phyloP scores from a whole-genome alignment of 805 yeast genomes.

The Candida stauntonica region DNA sequence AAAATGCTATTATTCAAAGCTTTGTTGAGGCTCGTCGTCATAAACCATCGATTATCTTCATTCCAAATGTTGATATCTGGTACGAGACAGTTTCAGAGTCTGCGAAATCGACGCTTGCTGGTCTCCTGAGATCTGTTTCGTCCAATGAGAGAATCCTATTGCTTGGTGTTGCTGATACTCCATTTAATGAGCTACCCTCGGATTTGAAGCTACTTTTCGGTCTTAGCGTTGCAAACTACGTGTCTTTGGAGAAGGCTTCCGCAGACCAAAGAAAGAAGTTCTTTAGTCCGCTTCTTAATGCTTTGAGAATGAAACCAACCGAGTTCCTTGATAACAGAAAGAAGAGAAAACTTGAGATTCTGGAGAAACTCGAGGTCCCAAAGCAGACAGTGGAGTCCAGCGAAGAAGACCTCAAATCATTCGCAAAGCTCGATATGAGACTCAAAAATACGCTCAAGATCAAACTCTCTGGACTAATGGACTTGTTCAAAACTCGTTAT shows the following conservation, averaged over 20 bases:
- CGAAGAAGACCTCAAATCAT: constrained; percentile 36
- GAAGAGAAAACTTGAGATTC: constrained; percentile 28
- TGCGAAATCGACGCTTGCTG: constrained; percentile 66
- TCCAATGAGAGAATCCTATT: constrained; percentile 72
- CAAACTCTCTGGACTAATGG: constrained; percentile 84
- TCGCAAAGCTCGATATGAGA: constrained; percentile 64
- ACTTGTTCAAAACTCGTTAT: constrained; percentile 78
- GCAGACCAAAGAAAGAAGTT: constrained; percentile 46
- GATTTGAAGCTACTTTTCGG: constrained; percentile 59
- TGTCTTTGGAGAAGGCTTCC: constrained; percentile 42
- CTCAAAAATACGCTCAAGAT: constrained; percentile 81
- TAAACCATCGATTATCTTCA: constrained; percentile 77
- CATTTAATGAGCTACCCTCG: constrained; percentile 35
- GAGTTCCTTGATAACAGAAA: constrained; percentile 62
- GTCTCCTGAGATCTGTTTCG: constrained; percentile 61
- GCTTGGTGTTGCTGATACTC: constrained; percentile 64
- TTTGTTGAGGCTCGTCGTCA: constrained; percentile 86
- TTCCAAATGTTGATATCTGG: constrained; percentile 84
- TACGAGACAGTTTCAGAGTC: constrained; percentile 58
- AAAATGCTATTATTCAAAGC: constrained; percentile 75
- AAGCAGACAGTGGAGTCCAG: constrained; percentile 31
- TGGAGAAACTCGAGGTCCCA: constrained; percentile 37
- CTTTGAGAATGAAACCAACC: constrained; percentile 62
- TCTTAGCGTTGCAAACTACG: constrained; percentile 42
- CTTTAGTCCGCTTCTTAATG: constrained; percentile 49